These are phyloP conservation scores for Kluyveromyces sp. DNA, from an alignment of 1,139 yeast genomes.

Conservation along the genomic window DNA sequence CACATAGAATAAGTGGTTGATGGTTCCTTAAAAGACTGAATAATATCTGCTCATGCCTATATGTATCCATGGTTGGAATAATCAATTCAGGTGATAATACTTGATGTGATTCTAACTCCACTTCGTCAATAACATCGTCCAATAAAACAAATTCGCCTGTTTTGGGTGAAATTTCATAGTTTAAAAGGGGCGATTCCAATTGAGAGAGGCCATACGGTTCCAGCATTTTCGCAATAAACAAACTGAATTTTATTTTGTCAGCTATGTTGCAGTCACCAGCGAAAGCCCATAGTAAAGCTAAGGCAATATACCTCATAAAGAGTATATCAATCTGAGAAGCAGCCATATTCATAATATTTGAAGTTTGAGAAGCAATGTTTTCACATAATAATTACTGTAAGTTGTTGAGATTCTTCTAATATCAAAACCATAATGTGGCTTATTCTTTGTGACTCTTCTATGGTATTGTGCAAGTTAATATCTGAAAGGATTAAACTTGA, in stretches of 20 bases:
- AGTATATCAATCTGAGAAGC: not conserved
- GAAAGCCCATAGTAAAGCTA: constrained; percentile 60
- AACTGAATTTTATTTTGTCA: constrained; percentile 32
- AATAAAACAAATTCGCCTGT: constrained; percentile 46
- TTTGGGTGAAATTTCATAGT: constrained; percentile 42
- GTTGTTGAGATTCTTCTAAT: constrained; percentile 37
- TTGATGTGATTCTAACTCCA: constrained; percentile 55
- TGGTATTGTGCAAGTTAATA: not conserved
- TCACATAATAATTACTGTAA: constrained; percentile 17
- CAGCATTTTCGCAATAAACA: constrained; percentile 25
- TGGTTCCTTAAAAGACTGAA: constrained; percentile 51
- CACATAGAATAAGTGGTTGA: constrained; percentile 67
- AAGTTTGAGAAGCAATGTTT: constrained; percentile 29
- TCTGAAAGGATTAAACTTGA: not conserved
- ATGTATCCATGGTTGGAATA: constrained; percentile 75
- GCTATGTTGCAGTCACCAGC: constrained; percentile 16
- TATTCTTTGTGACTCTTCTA: constrained; percentile 9
- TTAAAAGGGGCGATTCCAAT: constrained; percentile 25
- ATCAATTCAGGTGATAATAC: constrained; percentile 57
- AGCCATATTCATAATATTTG: not conserved
- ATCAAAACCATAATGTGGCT: constrained; percentile 50
- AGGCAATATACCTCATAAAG: constrained; percentile 21
- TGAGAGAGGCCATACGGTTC: constrained; percentile 15
- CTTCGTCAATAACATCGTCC: constrained; percentile 37
- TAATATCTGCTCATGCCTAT: constrained; percentile 56